Conservation (phyloP, 805 yeast genomes). For the Cyberlindnera maritima region DNA sequence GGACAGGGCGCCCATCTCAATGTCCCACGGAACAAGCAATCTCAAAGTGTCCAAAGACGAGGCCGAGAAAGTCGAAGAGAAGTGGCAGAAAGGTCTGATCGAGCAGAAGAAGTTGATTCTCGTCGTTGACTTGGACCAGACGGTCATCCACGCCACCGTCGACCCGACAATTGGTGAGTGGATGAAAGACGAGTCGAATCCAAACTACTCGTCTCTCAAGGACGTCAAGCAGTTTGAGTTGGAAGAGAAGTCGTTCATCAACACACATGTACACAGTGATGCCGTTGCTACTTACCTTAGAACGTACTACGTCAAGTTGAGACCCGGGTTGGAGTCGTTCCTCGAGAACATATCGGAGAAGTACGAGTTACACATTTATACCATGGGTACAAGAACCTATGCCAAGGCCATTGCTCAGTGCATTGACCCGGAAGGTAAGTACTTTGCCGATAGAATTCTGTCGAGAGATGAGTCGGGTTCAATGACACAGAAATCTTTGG, state of each 20-base stretch:
- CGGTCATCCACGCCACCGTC: slow-evolving; percentile 96
- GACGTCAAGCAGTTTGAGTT: slow-evolving; percentile 77
- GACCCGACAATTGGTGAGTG: slow-evolving; percentile 97
- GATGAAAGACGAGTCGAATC: slow-evolving; percentile 83
- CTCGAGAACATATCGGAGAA: slow-evolving; percentile 57
- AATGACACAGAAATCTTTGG: slow-evolving; percentile 81
- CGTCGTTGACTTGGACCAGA: slow-evolving; percentile 96
- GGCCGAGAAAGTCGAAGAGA: slow-evolving; percentile 78
- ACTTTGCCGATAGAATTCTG: slow-evolving; percentile 87
- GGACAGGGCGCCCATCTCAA: slow-evolving; percentile 78
- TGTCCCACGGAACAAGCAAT: slow-evolving; percentile 87
- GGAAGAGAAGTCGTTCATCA: slow-evolving; percentile 61
- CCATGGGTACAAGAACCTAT: slow-evolving; percentile 96
- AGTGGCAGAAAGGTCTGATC: slow-evolving; percentile 57
- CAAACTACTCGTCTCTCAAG: slow-evolving; percentile 79
- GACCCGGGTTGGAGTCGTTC: slow-evolving; percentile 84
- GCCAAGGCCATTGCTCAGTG: slow-evolving; percentile 87
- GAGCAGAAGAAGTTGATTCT: slow-evolving; percentile 69
- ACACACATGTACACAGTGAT: slow-evolving; percentile 15
- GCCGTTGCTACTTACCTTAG: slow-evolving; percentile 41
- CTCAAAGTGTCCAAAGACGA: slow-evolving; percentile 81
- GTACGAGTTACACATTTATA: slow-evolving; percentile 91
- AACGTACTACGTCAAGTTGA: slow-evolving; percentile 88
- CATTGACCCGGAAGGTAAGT: slow-evolving; percentile 84
- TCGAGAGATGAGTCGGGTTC: slow-evolving; percentile 95